phyloP scores from a whole-genome alignment of 208 protist genomes.

The Trypanosoma cruzi region DNA sequence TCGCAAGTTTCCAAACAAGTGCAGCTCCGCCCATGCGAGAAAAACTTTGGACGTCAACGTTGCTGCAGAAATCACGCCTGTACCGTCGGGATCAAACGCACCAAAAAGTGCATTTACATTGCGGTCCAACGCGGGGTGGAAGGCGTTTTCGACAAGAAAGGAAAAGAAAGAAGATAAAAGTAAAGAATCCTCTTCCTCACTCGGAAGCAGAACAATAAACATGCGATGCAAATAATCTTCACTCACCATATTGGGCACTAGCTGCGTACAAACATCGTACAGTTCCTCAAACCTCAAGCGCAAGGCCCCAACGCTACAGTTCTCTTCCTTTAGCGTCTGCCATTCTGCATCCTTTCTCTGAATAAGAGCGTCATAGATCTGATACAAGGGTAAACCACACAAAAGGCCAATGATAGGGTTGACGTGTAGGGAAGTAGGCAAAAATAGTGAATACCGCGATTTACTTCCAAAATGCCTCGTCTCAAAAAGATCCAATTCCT shows the following conservation, averaged over 20 bases:
- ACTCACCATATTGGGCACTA: constrained; percentile 42
- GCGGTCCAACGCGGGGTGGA: constrained; percentile 55
- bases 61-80: constrained; percentile 48
- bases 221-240: constrained; percentile 45
- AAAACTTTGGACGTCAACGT: constrained; percentile 48
- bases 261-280: constrained; percentile 15
- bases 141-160: constrained; percentile 56
- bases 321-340: background rate
- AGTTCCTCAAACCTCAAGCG: constrained; percentile 21
- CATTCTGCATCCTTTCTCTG: constrained; percentile 21
- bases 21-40: constrained; percentile 56
- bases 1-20: constrained; percentile 71
- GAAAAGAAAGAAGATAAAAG: constrained; percentile 43
- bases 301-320: background rate
- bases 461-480: background rate
- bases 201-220: constrained; percentile 39
- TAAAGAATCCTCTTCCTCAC: constrained; percentile 27
- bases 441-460: constrained; percentile 1
- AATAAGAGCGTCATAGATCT: constrained; percentile 46
- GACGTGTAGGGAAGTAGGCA: background rate
- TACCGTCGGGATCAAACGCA: constrained; percentile 56
- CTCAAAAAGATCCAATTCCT: constrained; percentile 27
- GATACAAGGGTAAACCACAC: constrained; percentile 42
- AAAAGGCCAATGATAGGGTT: constrained; percentile 72
- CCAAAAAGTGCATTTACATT: constrained; percentile 66